Conservation (phyloP, 2,329 filamentous ascomycete species). For the Pseudopithomyces maydicus region DNA sequence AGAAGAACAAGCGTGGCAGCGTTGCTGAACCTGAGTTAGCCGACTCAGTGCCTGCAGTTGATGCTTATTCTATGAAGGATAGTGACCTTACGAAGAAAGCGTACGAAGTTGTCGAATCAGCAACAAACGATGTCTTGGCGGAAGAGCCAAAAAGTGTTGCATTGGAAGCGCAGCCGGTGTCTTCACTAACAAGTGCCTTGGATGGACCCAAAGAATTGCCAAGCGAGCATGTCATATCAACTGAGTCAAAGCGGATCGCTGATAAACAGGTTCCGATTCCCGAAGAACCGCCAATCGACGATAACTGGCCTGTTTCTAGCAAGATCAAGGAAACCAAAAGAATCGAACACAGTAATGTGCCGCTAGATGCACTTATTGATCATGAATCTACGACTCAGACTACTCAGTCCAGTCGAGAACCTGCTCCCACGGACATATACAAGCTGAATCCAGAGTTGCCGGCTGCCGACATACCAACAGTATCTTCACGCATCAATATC, state of each 20-base stretch:
- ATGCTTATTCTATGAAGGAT: background rate
- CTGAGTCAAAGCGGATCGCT: too few relatives aligned
- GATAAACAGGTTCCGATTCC: too few relatives aligned
- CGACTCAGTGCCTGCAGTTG: conserved; percentile 2
- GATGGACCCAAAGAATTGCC: background rate
- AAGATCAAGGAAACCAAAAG: too few relatives aligned
- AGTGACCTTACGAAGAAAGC: background rate
- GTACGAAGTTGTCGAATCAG: background rate
- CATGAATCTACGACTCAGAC: too few relatives aligned
- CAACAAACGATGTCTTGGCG: background rate
- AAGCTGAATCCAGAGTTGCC: background rate
- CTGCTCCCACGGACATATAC: too few relatives aligned
- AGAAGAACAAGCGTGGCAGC: conserved; percentile 27
- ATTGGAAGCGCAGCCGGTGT: background rate
- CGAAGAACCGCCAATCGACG: too few relatives aligned
- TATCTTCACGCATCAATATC: background rate
- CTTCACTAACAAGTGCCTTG: background rate
- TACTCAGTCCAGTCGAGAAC: too few relatives aligned
- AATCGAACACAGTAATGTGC: too few relatives aligned
- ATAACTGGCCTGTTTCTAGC: too few relatives aligned
- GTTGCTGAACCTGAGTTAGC: conserved; percentile 10
- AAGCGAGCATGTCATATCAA: background rate
- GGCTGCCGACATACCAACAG: background rate
- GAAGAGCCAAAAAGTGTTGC: background rate
- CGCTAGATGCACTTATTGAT: too few relatives aligned